These are phyloP conservation scores for Achaetomium macrosporum DNA, from an alignment of 2,329 filamentous ascomycete species.

Conservation along the genomic window DNA sequence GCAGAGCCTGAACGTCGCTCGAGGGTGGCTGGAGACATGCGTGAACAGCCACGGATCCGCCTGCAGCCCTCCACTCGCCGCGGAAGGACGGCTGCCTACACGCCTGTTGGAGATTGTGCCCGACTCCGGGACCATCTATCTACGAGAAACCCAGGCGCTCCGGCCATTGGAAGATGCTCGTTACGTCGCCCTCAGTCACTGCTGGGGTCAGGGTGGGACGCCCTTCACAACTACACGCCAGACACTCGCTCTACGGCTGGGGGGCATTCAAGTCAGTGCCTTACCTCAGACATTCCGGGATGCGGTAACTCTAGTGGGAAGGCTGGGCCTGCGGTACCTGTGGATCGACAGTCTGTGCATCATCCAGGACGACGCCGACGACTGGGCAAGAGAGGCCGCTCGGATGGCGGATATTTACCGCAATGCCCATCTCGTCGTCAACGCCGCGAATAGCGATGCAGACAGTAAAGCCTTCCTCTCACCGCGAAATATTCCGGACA, in stretches of 20 bases:
- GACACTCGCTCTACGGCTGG: conserved; percentile 8
- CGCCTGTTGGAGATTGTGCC: conserved; percentile 10
- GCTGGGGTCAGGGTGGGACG: conserved; percentile 23
- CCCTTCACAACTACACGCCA: conserved; percentile 12
- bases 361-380: conserved; percentile 24
- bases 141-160: background rate
- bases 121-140: background rate
- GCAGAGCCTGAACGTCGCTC: conserved; percentile 4
- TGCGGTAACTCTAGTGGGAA: conserved; percentile 22
- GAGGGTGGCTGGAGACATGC: conserved; percentile 11
- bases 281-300: conserved; percentile 26
- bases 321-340: conserved; percentile 26
- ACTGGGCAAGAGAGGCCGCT: conserved; percentile 21
- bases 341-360: conserved; percentile 33
- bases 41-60: conserved; percentile 1
- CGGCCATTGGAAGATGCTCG: background rate
- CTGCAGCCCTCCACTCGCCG: background rate
- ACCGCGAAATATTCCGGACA: background rate
- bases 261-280: conserved; percentile 3
- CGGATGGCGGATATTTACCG: conserved; percentile 27
- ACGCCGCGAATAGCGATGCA: conserved; percentile 4
- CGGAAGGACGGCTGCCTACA: conserved; percentile 4
- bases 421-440: conserved; percentile 24
- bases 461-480: conserved; percentile 12
- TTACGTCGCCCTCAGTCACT: conserved; percentile 26